Evolutionary conservation across 257 asterid genomes (phyloP).

Genomic region (Orobanche coerulescens): DNA sequence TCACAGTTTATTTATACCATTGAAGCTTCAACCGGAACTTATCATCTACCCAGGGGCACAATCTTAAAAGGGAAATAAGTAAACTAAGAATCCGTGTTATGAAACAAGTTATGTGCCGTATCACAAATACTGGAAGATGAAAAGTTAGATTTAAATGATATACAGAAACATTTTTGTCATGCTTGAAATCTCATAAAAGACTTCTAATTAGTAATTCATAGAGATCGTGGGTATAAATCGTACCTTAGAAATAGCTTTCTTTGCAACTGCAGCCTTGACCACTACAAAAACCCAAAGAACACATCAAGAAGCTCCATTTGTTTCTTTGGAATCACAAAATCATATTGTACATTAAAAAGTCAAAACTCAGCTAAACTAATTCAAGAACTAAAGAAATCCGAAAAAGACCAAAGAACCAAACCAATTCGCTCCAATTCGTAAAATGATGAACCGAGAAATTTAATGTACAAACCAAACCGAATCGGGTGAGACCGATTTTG

Average conservation of each 20-base stretch:
- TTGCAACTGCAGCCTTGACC: slow-evolving; percentile 49
- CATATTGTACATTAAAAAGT: too few species aligned
- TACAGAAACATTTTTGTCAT: background rate
- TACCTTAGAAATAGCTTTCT: slow-evolving; percentile 60
- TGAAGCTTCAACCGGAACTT: background rate
- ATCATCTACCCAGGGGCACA: background rate
- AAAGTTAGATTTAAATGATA: background rate
- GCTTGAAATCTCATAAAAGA: background rate
- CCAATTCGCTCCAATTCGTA: too few species aligned
- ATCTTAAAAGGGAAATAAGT: background rate
- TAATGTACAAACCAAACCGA: too few species aligned
- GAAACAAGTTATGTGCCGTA: background rate
- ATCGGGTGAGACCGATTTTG: too few species aligned
- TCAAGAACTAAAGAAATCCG: too few species aligned
- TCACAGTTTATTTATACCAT: background rate
- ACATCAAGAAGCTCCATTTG: background rate
- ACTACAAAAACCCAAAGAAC: slow-evolving; percentile 32
- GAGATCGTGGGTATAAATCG: background rate
- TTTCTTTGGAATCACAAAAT: background rate
- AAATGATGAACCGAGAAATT: too few species aligned
- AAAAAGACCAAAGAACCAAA: too few species aligned
- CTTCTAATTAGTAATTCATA: background rate
- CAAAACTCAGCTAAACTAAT: too few species aligned
- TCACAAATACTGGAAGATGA: background rate
- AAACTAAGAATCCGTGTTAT: background rate